Base-by-base conservation (phyloP, 2,329 filamentous ascomycete genomes). In the Fusarium chuoi region DNA sequence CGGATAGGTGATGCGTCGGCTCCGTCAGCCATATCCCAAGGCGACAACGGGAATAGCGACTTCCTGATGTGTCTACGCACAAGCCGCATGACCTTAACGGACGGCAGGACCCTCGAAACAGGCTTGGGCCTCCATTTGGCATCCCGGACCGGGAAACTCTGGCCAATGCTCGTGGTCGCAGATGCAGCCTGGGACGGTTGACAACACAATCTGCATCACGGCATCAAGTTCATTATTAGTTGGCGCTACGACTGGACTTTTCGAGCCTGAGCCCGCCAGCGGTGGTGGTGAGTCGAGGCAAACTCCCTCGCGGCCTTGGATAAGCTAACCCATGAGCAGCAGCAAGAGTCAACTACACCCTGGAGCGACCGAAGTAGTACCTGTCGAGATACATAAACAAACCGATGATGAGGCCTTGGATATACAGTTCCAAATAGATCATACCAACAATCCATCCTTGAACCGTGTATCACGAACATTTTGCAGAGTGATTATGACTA, bases 231-330 rank as follows among this genome's bases (percentile, higher is more conserved):
- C 8, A 13, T 3, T 3, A 6, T 49, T 6, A 13, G 1, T 33
- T 49, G 28, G 7, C 12, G 28, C 28, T n/a, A 8, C 15, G 14
- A 8, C 9, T 20, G 6, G 17, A 24, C 6, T 15, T 18, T 10
- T 13, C 2, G 5, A n/a, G 17, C 8, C 12, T 14, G 48, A 7
- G 12, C 12, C 4, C 15, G 6, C 22, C 11, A 4, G 8, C 20
- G 30, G 48, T 35, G 8, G 8, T 51, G 30, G 48, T 51, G 17
- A 35, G 48, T 24, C 6, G 0, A 11, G 30, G 24, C 11, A 7
- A 15, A 5, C 11, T 10, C 15, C 12, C 6, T 7, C 4, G 30
- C 8, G 1, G 1, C 8, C 6, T 24, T 7, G 6, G 7, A 18
- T n/a, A 35, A 4, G 2, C 48, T 51, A 6, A 35, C n/a, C n/a